Conservation (phyloP, 2,329 filamentous ascomycete species). For the Fusarium sp. region DNA sequence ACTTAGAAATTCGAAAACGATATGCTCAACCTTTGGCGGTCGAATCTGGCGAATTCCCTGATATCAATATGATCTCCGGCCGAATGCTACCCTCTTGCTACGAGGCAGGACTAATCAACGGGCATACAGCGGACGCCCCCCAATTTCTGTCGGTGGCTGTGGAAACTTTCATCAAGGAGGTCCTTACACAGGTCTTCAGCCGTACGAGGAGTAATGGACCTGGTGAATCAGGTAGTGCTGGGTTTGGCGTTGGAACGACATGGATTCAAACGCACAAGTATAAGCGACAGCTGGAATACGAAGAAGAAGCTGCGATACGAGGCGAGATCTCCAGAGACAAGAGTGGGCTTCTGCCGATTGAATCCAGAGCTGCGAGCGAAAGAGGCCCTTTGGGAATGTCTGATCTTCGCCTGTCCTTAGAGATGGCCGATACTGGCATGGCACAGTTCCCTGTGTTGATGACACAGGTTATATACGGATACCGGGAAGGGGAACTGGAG, state of each 20-base stretch:
- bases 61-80: slow-evolving; percentile 70
- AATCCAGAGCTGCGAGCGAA: slow-evolving; percentile 80
- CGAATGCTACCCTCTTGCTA: slow-evolving; percentile 77
- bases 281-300: slow-evolving; percentile 76
- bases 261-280: slow-evolving; percentile 87
- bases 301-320: slow-evolving; percentile 78
- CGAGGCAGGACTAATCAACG: slow-evolving; percentile 70
- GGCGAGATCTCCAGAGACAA: slow-evolving; percentile 81
- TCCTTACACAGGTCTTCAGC: slow-evolving; percentile 71
- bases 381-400: slow-evolving; percentile 79
- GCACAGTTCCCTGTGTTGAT: slow-evolving; percentile 81
- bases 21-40: slow-evolving; percentile 72
- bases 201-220: slow-evolving; percentile 74
- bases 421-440: slow-evolving; percentile 80
- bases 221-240: slow-evolving; percentile 69
- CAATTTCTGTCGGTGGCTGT: slow-evolving; percentile 74
- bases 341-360: slow-evolving; percentile 81
- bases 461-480: slow-evolving; percentile 75
- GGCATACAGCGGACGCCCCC: slow-evolving; percentile 69
- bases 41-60: slow-evolving; percentile 77
- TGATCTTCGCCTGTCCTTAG: slow-evolving; percentile 80
- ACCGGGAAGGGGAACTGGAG: slow-evolving; percentile 81
- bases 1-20: slow-evolving; percentile 75
- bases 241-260: slow-evolving; percentile 72
- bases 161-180: slow-evolving; percentile 75